phyloP scores from a whole-genome alignment of 139 green algal genomes.

The Desmodesmus armatus region DNA sequence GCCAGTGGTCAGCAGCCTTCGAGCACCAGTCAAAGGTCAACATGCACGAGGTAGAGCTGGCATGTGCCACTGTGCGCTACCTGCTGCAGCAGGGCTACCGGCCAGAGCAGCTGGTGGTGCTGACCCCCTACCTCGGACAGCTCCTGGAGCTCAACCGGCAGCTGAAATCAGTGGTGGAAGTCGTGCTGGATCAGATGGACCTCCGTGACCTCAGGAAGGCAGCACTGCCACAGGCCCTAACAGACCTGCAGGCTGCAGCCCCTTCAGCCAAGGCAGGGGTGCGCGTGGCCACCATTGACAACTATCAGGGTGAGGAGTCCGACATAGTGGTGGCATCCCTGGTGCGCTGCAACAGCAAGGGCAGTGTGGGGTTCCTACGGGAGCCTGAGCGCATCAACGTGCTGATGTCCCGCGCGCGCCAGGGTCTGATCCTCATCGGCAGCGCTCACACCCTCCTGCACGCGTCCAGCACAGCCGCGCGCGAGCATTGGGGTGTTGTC shows the following conservation, averaged over 20 bases:
- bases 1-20: background rate
- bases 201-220: constrained; percentile 44
- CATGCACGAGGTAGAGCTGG: constrained; percentile 66
- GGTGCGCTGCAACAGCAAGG: constrained; percentile 76
- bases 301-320: constrained; percentile 86
- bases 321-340: constrained; percentile 79
- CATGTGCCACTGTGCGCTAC: constrained; percentile 60
- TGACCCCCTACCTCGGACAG: constrained; percentile 87
- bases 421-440: constrained; percentile 84
- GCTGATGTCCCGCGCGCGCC: constrained; percentile 76
- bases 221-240: background rate
- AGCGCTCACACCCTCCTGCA: constrained; percentile 62
- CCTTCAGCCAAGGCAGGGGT: constrained; percentile 31
- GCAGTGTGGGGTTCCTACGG: constrained; percentile 78
- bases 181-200: constrained; percentile 54
- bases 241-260: background rate
- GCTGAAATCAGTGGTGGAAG: constrained; percentile 37
- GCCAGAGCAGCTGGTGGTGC: constrained; percentile 71
- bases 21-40: constrained; percentile 64
- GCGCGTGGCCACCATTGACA: constrained; percentile 82
- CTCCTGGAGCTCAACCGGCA: constrained; percentile 64
- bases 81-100: constrained; percentile 77
- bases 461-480: constrained; percentile 45
- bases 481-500: constrained; percentile 51
- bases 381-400: constrained; percentile 85